Evolutionary conservation across 2,329 filamentous ascomycete species (phyloP), one percentile per base, ranked within the genome.

Genomic region (Lecanoromycetidae sp.): DNA sequence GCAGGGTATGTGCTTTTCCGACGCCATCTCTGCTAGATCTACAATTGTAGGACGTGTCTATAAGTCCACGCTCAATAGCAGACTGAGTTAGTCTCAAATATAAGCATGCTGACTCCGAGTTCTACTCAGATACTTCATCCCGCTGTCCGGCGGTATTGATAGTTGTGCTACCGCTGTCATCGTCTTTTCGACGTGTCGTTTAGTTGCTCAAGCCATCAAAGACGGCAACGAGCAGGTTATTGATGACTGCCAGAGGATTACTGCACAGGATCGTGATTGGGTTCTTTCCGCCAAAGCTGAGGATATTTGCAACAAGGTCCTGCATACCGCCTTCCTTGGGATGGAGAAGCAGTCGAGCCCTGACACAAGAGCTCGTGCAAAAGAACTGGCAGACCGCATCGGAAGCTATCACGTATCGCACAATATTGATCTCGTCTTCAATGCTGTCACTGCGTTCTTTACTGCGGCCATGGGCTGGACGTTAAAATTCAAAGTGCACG

Each of bases 341-440:
- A 87, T 79, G 20, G 43, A 13, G 57, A 66, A 71, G 54, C 76
- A 82, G 52, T 81, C 80, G 34, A 79, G 75, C 41, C 65, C 67
- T 34, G 81, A 86, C 53, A 87, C 84, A 0, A 68, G 84, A 8
- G 68, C 71, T 38, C 70, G 85, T 23, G 81, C 85, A 1, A 74
- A 75, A 57, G 69, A 74, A 0, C 70, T 90, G 2, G 60, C 68
- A 1, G 56, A 59, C 10, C 61, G 61, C n/a, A 86, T 90, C 44
- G 84, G 84, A 3, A 70, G 75, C 13, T 80, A 87, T 57, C 86
- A 91, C 58, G 70, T 76, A 3, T 75, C 88, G 57, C 67, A 87
- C 36, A 77, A 87, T 57, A 87, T 90, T 48, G 85, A 90, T 58
- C 70, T 71, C 1, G 71, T 80, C 7, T 77, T 79, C 51, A 67